A percentile compares a stretch with the other conserved stretches of the same genome.
phyloP scores from a whole-genome alignment of 73 alveolate genomes.

The Paramecium tetraurelia region DNA sequence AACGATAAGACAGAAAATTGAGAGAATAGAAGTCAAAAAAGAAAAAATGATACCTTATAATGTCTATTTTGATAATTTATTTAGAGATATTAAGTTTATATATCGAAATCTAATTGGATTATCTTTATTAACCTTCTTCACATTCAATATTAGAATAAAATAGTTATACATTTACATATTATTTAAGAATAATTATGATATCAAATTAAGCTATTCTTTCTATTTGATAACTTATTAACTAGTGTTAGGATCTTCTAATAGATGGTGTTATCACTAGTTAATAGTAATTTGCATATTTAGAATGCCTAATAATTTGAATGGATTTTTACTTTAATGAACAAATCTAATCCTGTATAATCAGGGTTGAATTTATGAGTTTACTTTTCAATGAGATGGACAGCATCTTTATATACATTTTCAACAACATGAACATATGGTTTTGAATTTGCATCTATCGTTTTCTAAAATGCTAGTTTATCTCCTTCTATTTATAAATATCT shows the following conservation, averaged over 20 bases:
- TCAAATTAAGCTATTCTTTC: neutral
- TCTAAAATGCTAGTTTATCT: neutral
- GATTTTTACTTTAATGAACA: neutral
- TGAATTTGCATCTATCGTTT: neutral
- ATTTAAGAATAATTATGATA: neutral
- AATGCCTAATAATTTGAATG: neutral
- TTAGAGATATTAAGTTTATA: neutral
- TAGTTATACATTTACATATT: neutral
- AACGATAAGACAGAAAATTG: constrained; percentile 53
- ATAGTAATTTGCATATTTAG: neutral
- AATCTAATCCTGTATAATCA: neutral
- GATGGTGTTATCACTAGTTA: neutral
- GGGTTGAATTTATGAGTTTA: neutral
- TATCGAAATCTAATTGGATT: no score
- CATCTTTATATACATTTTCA: neutral
- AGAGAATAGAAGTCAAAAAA: constrained; percentile 13
- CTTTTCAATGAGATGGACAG: neutral
- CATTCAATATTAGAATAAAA: neutral
- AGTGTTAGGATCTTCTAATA: neutral
- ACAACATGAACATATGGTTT: neutral
- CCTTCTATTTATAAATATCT: neutral
- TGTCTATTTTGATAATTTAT: neutral
- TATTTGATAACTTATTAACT: neutral
- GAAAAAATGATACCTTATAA: neutral
- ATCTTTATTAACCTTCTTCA: neutral